phyloP scores from a whole-genome alignment of 2,329 filamentous ascomycete species.

The Ceratocystis albifundus region DNA sequence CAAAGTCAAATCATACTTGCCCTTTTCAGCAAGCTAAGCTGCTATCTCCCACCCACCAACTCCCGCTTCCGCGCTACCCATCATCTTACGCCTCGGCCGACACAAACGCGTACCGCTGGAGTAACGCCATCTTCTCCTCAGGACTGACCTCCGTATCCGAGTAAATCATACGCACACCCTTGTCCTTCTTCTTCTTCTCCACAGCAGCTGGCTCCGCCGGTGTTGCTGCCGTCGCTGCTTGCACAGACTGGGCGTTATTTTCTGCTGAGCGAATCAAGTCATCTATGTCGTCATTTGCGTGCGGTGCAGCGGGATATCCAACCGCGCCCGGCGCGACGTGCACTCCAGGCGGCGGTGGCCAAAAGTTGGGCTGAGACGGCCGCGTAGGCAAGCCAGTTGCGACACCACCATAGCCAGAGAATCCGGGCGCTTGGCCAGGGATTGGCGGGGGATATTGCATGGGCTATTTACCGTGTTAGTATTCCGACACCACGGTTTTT shows the following conservation, averaged over 20 bases:
- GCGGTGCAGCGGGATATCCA: constrained; percentile 26
- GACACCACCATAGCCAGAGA: constrained; percentile 25
- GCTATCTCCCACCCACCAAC: neutral
- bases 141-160: constrained; percentile 68
- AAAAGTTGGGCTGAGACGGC: constrained; percentile 27
- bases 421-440: constrained; percentile 25
- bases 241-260: constrained; percentile 40
- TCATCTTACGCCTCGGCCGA: constrained; percentile 28
- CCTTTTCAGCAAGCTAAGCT: neutral
- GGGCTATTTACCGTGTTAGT: constrained; percentile 20
- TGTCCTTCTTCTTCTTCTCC: constrained; percentile 54
- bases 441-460: constrained; percentile 24
- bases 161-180: constrained; percentile 65
- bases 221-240: constrained; percentile 29
- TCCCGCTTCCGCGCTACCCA: neutral
- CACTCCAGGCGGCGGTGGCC: constrained; percentile 11
- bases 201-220: constrained; percentile 30
- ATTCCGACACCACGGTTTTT: neutral
- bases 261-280: constrained; percentile 54
- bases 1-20: constrained; percentile 9
- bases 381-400: constrained; percentile 37
- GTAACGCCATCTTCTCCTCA: constrained; percentile 75
- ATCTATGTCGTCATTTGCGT: constrained; percentile 49
- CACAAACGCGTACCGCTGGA: constrained; percentile 60
- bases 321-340: constrained; percentile 26